Evolutionary conservation across 495 filamentous ascomycete species (phyloP), one percentile per base, ranked within the genome.

Genomic region (Daldinia caldariorum): DNA sequence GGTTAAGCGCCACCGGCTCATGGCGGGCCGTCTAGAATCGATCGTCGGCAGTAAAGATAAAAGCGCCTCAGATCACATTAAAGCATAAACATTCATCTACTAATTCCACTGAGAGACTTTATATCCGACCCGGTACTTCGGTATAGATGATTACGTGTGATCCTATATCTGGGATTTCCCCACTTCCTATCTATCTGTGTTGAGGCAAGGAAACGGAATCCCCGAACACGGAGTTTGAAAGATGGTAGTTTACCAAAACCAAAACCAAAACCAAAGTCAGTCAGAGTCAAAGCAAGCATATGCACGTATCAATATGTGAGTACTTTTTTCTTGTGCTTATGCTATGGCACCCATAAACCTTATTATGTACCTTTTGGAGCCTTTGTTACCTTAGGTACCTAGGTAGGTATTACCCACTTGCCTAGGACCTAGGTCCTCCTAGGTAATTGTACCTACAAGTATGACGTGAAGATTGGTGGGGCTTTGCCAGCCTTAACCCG

Each of bases 21-120:
- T 97, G 76, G 93, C 94, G 34, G 92, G 93, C 31, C 86, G 92
- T 59, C 79, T 99, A 68, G 95, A 99, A 78, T 88, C 92, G 57
- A 87, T 98, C 58, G 84, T 88, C n/a, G 87, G 86, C 13, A 78
- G 83, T n/a, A 82, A 80, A 64, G 73, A 73, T 13, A 72, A 70
- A 57, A 10, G 14, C 1, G 22, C 20, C 0, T 16, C 63, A n/a
- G 66, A 65, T 22, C 13, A 29, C 26, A 51, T 20, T 31, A 61
- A 54, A 16, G 37, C 63, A 51, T 68, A 18, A 60, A 14, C 20
- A 47, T 18, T 29, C 26, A 55, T 38, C 32, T 39, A 49, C 32
- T 0, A 38, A 49, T 14, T 7, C 22, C 10, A 35, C 6, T 16
- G 12, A 22, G 26, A 26, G 37, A 32, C 8, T 37, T 47, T 4